Evolutionary conservation across 1,284 basidiomycete species (phyloP).

Genomic region (Irpex rosettiformis): DNA sequence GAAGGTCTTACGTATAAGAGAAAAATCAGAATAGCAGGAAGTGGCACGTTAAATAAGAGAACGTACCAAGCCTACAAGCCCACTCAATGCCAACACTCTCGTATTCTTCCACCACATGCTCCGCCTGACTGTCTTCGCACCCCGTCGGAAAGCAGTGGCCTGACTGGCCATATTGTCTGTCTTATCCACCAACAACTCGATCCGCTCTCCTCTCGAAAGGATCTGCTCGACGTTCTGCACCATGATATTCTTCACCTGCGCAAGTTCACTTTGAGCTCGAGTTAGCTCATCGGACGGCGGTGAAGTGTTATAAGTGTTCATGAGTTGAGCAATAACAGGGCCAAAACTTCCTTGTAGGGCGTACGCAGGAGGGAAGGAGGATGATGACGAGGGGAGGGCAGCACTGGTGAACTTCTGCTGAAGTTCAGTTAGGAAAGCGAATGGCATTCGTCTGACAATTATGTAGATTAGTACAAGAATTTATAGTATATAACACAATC

Average conservation of each 20-base stretch:
- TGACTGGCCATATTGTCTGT: conserved; percentile 95
- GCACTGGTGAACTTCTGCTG: conserved; percentile 76
- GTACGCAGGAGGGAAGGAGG: conserved; percentile 49
- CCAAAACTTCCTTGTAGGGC: conserved; percentile 70
- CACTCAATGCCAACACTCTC: conserved; percentile 69
- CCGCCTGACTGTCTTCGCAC: conserved; percentile 81
- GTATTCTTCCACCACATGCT: conserved; percentile 98
- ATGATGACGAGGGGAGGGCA: conserved; percentile 51
- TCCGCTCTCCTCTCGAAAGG: conserved; percentile 89
- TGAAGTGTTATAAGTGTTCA: conserved; percentile 84
- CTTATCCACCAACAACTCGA: conserved; percentile 96
- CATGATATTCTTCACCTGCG: conserved; percentile 97
- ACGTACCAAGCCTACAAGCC: conserved; percentile 76
- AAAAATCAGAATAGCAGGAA: too few species aligned
- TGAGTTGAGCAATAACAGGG: conserved; percentile 63
- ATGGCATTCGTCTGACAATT: conserved; percentile 72
- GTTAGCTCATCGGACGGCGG: conserved; percentile 92
- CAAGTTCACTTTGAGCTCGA: conserved; percentile 88
- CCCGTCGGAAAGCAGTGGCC: conserved; percentile 92
- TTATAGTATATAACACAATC: conserved; percentile 9
- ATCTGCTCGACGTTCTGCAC: conserved; percentile 97
- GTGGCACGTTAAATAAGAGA: too few species aligned
- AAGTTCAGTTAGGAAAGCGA: conserved; percentile 87
- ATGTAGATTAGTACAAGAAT: not conserved
- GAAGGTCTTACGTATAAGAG: too few species aligned